These are phyloP conservation scores for Exidia glandulosa DNA, from an alignment of 768 basidiomycete species.

Conservation along the genomic window DNA sequence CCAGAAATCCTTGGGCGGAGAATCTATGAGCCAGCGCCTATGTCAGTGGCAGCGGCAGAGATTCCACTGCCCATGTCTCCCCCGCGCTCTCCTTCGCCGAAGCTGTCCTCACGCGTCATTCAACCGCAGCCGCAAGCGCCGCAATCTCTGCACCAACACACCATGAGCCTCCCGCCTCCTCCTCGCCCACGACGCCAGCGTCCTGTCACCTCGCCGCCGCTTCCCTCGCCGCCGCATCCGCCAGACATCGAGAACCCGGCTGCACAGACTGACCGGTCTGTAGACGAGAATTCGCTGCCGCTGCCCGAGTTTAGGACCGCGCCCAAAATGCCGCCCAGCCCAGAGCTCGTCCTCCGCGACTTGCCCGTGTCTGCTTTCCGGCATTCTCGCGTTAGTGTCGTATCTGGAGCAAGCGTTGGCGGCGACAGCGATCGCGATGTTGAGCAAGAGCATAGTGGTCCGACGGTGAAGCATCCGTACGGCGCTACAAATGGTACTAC, in stretches of 20 bases:
- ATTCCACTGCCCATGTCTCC: neutral
- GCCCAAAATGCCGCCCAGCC: neutral
- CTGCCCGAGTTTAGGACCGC: neutral
- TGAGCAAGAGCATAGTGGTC: neutral
- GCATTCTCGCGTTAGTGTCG: neutral
- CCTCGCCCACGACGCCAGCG: neutral
- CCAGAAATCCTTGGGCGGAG: neutral
- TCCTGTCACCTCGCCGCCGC: slow-evolving; percentile 16
- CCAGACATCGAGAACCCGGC: slow-evolving; percentile 12
- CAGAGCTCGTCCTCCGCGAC: neutral
- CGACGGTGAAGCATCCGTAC: neutral
- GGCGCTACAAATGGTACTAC: neutral
- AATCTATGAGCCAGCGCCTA: neutral
- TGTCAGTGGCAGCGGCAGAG: no score
- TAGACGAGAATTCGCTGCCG: neutral
- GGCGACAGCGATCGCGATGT: neutral
- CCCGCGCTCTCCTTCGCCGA: neutral
- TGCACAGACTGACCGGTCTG: neutral
- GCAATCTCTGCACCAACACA: neutral
- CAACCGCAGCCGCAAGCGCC: neutral
- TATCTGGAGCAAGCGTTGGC: neutral
- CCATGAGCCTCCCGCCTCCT: neutral
- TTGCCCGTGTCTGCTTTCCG: neutral
- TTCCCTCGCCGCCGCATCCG: slow-evolving; percentile 14
- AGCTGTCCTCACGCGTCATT: neutral